Conservation (phyloP, 371 early-diverging fungal species). For the Mucor piriformis region DNA sequence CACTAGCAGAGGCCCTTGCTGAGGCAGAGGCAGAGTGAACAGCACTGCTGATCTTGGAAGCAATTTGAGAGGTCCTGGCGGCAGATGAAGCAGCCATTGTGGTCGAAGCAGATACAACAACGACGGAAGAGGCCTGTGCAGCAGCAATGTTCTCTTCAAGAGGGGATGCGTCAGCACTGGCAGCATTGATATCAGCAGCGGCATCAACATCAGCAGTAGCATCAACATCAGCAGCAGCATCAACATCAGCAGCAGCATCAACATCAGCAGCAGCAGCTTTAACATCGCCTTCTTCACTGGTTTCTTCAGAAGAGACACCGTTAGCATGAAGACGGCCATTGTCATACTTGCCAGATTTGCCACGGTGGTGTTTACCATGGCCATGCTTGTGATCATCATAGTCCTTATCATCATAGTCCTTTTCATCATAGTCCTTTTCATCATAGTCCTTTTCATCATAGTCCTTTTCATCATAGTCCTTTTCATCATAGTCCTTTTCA, state of each 20-base stretch:
- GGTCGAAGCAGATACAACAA: conserved; percentile 13
- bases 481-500: too few species aligned
- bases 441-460: not conserved
- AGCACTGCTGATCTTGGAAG: conserved; percentile 2
- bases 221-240: not conserved
- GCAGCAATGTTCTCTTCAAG: conserved; percentile 13
- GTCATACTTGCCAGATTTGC: too few species aligned
- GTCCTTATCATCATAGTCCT: not conserved
- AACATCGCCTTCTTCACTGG: not conserved
- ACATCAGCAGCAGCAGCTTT: not conserved
- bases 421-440: not conserved
- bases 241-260: not conserved
- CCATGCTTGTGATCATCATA: not conserved
- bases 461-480: not conserved
- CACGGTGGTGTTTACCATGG: too few species aligned
- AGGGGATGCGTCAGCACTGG: not conserved
- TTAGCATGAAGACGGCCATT: too few species aligned
- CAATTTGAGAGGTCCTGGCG: not conserved
- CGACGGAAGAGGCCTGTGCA: conserved; percentile 10
- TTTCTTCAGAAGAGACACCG: not conserved
- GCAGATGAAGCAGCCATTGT: not conserved
- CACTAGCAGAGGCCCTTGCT: conserved; percentile 11
- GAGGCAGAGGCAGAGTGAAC: conserved; percentile 9
- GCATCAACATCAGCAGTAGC: not conserved
- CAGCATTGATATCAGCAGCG: not conserved